Conservation (phyloP, 2,329 filamentous ascomycete genomes). For the Sclerotinia minor region DNA sequence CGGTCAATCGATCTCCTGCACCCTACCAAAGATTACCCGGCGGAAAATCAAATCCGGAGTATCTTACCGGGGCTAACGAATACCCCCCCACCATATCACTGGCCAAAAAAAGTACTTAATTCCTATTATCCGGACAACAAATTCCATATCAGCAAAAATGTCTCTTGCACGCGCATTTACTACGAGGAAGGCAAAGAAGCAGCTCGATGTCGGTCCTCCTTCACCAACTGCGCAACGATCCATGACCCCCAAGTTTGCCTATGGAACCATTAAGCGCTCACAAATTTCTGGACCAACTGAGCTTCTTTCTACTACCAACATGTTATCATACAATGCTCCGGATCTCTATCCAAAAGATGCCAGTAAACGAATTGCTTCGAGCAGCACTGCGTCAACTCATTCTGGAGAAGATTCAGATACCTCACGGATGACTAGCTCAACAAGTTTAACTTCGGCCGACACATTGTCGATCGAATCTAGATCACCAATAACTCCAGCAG, state of each 20-base stretch:
- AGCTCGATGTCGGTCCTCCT: constrained; percentile 28
- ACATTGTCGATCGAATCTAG: constrained; percentile 46
- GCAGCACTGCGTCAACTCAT: constrained; percentile 31
- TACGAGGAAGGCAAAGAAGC: constrained; percentile 60
- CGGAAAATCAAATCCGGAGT: constrained; percentile 28
- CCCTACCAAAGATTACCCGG: constrained; percentile 28
- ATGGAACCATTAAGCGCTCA: constrained; percentile 44
- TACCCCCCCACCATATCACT: constrained; percentile 32
- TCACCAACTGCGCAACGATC: constrained; percentile 34
- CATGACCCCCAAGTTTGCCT: constrained; percentile 37
- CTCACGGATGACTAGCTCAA: constrained; percentile 48
- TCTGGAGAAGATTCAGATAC: constrained; percentile 72
- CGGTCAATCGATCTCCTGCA: constrained; percentile 1
- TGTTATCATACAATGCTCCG: constrained; percentile 91
- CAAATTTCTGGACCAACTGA: constrained; percentile 88
- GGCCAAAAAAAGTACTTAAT: constrained; percentile 17
- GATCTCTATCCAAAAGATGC: constrained; percentile 57
- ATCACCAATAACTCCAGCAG: constrained; percentile 47
- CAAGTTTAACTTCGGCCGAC: constrained; percentile 49
- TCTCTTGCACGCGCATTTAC: constrained; percentile 71
- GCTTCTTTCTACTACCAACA: constrained; percentile 91
- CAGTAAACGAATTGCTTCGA: constrained; percentile 13
- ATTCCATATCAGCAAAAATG: constrained; percentile 41
- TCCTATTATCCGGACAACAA: constrained; percentile 22
- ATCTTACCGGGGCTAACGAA: constrained; percentile 20